phyloP scores from a whole-genome alignment of 257 asterid species.

The Gentiana macrophylla region DNA sequence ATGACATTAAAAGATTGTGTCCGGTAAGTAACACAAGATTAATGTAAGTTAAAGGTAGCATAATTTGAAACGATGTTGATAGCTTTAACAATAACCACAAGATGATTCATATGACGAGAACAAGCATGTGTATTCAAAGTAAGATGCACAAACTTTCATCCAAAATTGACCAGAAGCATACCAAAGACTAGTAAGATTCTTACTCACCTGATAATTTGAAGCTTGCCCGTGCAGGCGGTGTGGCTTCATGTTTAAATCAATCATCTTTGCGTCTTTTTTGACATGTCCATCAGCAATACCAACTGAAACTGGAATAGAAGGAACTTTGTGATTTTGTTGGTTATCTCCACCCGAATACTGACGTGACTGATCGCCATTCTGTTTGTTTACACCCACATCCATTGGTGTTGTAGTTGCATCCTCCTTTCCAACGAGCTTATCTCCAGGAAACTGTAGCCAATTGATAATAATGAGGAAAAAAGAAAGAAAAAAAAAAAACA shows the following conservation, averaged over 20 bases:
- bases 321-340: slow-evolving; percentile 27
- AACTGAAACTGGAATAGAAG: slow-evolving; percentile 19
- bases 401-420: slow-evolving; percentile 34
- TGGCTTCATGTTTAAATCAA: slow-evolving; percentile 81
- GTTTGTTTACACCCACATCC: slow-evolving; percentile 26
- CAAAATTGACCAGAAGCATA: too few species aligned
- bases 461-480: neutral
- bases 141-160: too few species aligned
- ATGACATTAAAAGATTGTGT: too few species aligned
- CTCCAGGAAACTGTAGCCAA: slow-evolving; percentile 74
- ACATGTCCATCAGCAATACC: slow-evolving; percentile 24
- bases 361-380: slow-evolving; percentile 18
- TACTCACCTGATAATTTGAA: slow-evolving; percentile 17
- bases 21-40: too few species aligned
- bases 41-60: too few species aligned
- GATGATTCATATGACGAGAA: too few species aligned
- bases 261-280: slow-evolving; percentile 43
- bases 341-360: slow-evolving; percentile 24
- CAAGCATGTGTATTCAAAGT: too few species aligned
- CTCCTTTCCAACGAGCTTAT: slow-evolving; percentile 34
- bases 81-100: too few species aligned
- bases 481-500: slow-evolving; percentile 8
- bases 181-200: too few species aligned
- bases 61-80: too few species aligned
- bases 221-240: slow-evolving; percentile 48